Evolutionary conservation across 2,329 filamentous ascomycete genomes (phyloP), one percentile per base, ranked within the genome.

Genomic region (Coniella lustricola): DNA sequence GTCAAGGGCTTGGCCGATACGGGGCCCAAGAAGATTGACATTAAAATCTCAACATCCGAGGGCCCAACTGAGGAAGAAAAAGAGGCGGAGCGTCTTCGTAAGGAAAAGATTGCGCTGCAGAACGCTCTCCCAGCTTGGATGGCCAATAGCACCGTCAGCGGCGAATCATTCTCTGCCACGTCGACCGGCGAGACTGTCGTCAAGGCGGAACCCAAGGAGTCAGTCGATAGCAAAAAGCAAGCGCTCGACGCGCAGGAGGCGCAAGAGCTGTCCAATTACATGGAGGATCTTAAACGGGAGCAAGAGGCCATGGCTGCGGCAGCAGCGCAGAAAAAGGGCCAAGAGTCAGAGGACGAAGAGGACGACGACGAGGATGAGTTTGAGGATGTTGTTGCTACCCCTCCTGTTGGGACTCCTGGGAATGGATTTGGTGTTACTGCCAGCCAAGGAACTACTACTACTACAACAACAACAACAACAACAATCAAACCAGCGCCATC

Each of bases 71-170:
- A 84, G 56, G 83, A 82, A 44, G 81, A 85, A 58, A 77, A 78
- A 61, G 77, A 77, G 32, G 80, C 79, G 31, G 83, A 86, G 58
- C 72, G 75, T 50, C 76, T 74, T n/a, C 73, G 75, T 39, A 84
- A 82, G 60, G 82, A 84, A 59, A 79, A 80, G 63, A 72, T 82
- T 54, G 79, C 81, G 2, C 71, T 74, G 56, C 81, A 87, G 60
- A 89, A 89, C 60, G 81, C 79, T 7, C 66, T 89, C 52, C 85
- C 85, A 2, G 68, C 74, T 8, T 88, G 85, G 82, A 85, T 87
- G 67, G 79, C 81, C 1, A 77, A 83, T 49, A 85, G 82, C 54
- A 87, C 84, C 2, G 76, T 87, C 41, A 81, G 74, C 4, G 79
- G 80, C 44, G 74, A 81, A 50, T 76, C 77, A n/a, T 85, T 79